phyloP scores from a whole-genome alignment of 2,329 filamentous ascomycete species.

The Drechslerella coelobrocha region DNA sequence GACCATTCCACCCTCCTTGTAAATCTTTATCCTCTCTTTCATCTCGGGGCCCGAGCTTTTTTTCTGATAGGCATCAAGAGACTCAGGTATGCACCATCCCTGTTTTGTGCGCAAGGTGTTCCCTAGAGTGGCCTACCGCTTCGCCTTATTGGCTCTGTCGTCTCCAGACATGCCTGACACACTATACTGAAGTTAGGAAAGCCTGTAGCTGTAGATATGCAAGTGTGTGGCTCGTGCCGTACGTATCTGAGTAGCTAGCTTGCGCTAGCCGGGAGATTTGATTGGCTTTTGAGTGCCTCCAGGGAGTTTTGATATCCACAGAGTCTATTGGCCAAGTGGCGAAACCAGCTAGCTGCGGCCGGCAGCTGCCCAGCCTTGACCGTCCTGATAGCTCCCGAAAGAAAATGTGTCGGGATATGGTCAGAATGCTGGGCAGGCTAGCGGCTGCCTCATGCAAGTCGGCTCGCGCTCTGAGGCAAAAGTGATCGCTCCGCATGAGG shows the following conservation, averaged over 20 bases:
- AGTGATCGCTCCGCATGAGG: too few relatives aligned
- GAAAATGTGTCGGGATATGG: not conserved
- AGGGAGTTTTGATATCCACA: not conserved
- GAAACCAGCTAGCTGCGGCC: not conserved
- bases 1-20: slow-evolving; percentile 35
- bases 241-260: not conserved
- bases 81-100: slow-evolving; percentile 12
- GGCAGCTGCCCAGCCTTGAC: not conserved
- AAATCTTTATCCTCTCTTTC: slow-evolving; percentile 4
- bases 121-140: not conserved
- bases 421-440: too few relatives aligned
- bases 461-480: too few relatives aligned
- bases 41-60: slow-evolving; percentile 24
- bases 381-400: not conserved
- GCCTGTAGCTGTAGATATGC: not conserved
- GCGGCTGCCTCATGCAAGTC: too few relatives aligned
- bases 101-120: slow-evolving; percentile 4
- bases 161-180: not conserved
- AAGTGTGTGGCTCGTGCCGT: not conserved
- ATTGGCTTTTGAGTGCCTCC: not conserved
- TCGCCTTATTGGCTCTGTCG: not conserved
- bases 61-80: slow-evolving; percentile 29
- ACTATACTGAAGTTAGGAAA: not conserved
- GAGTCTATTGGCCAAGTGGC: not conserved
- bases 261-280: not conserved